Base-by-base conservation (phyloP, 805 yeast genomes). In the Starmerella stellata region DNA sequence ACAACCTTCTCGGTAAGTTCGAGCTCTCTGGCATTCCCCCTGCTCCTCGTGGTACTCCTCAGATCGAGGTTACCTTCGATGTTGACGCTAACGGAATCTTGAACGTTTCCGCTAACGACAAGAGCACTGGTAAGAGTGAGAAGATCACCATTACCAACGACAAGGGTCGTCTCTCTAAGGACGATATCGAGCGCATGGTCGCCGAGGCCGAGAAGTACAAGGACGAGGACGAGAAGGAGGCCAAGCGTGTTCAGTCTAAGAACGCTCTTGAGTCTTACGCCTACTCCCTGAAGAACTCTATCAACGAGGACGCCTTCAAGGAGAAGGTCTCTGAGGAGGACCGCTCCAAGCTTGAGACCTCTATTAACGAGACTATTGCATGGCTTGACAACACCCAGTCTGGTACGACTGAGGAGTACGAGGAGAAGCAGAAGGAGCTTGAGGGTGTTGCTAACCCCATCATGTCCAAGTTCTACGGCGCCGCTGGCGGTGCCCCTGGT, bases 31-130 rank as follows among this genome's bases (percentile, higher is more conserved):
- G 95, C 62, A 85, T 85, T 50, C 95, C 95, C 57, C 95, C 95
- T 53, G 95, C 95, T 34, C 95, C 95, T 68, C 82, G 95, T 69
- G 95, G 95, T 72, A 92, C 79, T 50, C 95, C 95, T 58, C 94
- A 83, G 70, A 78, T 85, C 55, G 95, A 85, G 72, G 95, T 85
- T 52, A 85, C 95, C 55, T 85, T 85, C 60, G 95, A 85, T 63
- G 69, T 85, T 57, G 95, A 85, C 64, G 95, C 95, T 51, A 85
- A 85, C 65, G 95, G 95, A 70, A 85, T 85, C 66, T 70, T 85
- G 66, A 85, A 85, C 64, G 95, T 85, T 42, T 77, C 92, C 52
- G 95, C 95, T 44, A 70, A 83, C 53, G 96, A 85, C 71, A 85
- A 87, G 74, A 94, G 95, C 69, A 87, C 95, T 49, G 96, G 95